Evolutionary conservation across 805 yeast genomes (phyloP), one percentile per base, ranked within the genome.

Genomic region (Vanderwaltozyma verrucispora): DNA sequence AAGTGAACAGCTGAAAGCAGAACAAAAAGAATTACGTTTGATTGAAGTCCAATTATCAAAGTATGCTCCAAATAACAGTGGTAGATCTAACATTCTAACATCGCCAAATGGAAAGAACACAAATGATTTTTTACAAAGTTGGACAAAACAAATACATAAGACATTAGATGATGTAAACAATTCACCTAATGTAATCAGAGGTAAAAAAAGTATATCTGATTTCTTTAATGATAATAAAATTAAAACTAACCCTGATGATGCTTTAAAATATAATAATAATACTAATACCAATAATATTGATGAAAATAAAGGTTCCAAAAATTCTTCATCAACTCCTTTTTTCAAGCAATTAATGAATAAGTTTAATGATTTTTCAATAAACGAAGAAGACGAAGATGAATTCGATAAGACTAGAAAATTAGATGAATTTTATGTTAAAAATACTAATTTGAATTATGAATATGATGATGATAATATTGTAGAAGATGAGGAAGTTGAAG

Each of bases 1-100:
- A 39, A 71, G 68, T 47, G 56, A 62, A n/a, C 63, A 63, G 25
- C 50, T 65, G 37, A 60, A 62, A 12, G 18, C 27, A 19, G 46
- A 69, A 3, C 67, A 67, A 43, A 47, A 46, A 4, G 73, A 71
- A 23, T 42, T 71, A 17, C 48, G 47, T 13, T 45, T 46, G 4
- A 39, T 70, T 25, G 71, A 69, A 36, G 27, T 32, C 3, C 44
- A 45, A 35, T 65, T 67, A 21, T 25, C 39, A 5, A 21, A 25
- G 28, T 36, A 32, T 21, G 26, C 26, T 4, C 12, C 28, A 25
- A 32, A 35, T 15, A 23, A 17, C 5, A 24, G 21, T 10, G 37
- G 33, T 2, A 29, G 15, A 4, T 8, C 25, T 4, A 27, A 19
- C 16, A 16, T 5, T 16, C 8, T 15, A 13, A 13, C 12, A n/a